A percentile compares a stretch with the other conserved stretches of the same genome.
These are phyloP conservation scores for Ambrosiella xylebori DNA, from an alignment of 2,329 filamentous ascomycete genomes.

Conservation along the genomic window DNA sequence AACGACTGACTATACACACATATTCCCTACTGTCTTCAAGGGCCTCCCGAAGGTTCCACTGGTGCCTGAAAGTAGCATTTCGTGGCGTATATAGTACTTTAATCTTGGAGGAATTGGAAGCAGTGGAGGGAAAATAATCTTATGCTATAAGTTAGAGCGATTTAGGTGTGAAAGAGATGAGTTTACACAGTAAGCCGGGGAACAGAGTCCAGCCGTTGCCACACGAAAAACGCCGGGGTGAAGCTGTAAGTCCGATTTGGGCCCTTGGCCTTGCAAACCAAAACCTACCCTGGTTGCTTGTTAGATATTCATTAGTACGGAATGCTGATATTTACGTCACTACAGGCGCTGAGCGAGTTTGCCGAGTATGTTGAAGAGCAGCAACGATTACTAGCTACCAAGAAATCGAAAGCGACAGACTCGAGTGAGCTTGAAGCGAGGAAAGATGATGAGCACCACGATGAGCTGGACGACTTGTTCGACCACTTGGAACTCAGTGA, in stretches of 20 bases:
- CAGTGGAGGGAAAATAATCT: background rate
- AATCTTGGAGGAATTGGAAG: background rate
- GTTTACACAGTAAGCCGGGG: constrained; percentile 15
- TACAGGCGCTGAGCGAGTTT: constrained; percentile 73
- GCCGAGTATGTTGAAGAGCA: constrained; percentile 95
- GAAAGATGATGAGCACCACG: constrained; percentile 35
- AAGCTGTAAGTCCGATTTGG: constrained; percentile 42
- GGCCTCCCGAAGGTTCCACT: too few relatives aligned
- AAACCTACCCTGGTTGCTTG: too few relatives aligned
- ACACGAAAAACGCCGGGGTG: constrained; percentile 71
- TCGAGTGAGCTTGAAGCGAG: background rate
- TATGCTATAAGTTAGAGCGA: background rate
- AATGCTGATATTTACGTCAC: background rate
- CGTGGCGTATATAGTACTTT: background rate
- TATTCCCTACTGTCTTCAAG: too few relatives aligned
- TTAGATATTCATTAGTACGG: background rate
- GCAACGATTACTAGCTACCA: constrained; percentile 51
- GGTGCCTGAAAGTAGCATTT: too few relatives aligned
- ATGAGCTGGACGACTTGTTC: constrained; percentile 83
- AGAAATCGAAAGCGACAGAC: constrained; percentile 17
- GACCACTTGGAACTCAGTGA: constrained; percentile 63
- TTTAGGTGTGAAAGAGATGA: background rate
- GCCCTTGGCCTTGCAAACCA: too few relatives aligned
- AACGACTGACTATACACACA: too few relatives aligned
- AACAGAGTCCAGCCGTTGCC: constrained; percentile 39